These are phyloP conservation scores for Sarcomyxa edulis DNA, from an alignment of 768 basidiomycete species.

Conservation along the genomic window DNA sequence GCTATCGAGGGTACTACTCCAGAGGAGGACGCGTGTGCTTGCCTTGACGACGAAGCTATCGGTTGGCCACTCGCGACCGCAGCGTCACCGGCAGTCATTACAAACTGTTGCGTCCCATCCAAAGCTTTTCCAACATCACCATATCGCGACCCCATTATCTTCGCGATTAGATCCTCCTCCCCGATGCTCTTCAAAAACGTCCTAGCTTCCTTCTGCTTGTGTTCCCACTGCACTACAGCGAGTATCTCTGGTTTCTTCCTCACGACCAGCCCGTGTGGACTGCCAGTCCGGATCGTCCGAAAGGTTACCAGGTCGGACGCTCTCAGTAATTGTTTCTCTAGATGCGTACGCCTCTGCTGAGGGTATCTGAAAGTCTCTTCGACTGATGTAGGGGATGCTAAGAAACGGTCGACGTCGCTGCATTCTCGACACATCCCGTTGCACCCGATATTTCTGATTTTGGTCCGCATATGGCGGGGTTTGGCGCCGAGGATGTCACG, in stretches of 20 bases:
- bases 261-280: conserved; percentile 21
- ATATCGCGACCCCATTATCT: conserved; percentile 26
- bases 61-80: conserved; percentile 13
- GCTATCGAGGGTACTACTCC: conserved; percentile 6
- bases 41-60: conserved; percentile 7
- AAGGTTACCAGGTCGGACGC: conserved; percentile 20
- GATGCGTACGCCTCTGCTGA: conserved; percentile 17
- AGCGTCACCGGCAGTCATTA: conserved; percentile 2
- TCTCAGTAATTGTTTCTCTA: conserved; percentile 13
- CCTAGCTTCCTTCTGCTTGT: conserved; percentile 17
- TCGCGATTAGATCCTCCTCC: conserved; percentile 15
- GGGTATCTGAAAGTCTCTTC: conserved; percentile 13
- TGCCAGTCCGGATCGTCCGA: conserved; percentile 17
- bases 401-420: conserved; percentile 19
- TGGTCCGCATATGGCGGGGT: conserved; percentile 5
- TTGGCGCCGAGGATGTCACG: conserved; percentile 20
- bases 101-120: conserved; percentile 16
- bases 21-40: conserved; percentile 10
- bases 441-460: conserved; percentile 25
- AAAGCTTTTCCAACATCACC: conserved; percentile 23
- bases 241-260: conserved; percentile 20
- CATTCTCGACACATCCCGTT: conserved; percentile 22
- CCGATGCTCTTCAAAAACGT: conserved; percentile 23
- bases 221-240: conserved; percentile 15
- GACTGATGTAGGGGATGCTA: conserved; percentile 12